Evolutionary conservation across 192 early-diverging fungal genomes (phyloP).

Genomic region (Entomortierella lignicola): DNA sequence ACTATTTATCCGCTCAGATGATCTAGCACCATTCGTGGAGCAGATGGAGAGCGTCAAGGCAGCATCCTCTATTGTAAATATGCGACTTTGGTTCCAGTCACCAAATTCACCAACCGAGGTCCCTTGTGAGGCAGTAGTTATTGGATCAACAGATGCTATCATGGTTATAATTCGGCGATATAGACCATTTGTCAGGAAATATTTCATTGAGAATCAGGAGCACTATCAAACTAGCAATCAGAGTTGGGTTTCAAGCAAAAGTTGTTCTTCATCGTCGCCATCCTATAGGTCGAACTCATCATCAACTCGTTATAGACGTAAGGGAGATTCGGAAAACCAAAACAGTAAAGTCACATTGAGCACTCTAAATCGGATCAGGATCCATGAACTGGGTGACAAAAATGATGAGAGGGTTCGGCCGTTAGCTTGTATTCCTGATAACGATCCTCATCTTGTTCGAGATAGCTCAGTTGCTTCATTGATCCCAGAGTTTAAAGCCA

Average conservation of each 20-base stretch:
- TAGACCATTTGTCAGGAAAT: slow-evolving; percentile 19
- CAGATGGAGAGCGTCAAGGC: slow-evolving; percentile 34
- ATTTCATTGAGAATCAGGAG: background rate
- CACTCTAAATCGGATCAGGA: too few relatives aligned
- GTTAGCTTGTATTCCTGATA: background rate
- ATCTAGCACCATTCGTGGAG: slow-evolving; percentile 26
- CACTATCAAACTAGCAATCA: too few relatives aligned
- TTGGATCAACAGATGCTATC: slow-evolving; percentile 21
- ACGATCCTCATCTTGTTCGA: too few relatives aligned
- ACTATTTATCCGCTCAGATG: slow-evolving; percentile 33
- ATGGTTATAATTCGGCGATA: slow-evolving; percentile 10
- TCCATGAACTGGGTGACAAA: too few relatives aligned
- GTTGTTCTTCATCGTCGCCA: too few relatives aligned
- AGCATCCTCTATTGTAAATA: slow-evolving; percentile 19
- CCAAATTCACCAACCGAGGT: slow-evolving; percentile 12
- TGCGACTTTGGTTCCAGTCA: slow-evolving; percentile 39
- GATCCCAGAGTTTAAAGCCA: too few relatives aligned
- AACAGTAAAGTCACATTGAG: too few relatives aligned
- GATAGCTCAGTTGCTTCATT: too few relatives aligned
- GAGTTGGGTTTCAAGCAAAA: too few relatives aligned
- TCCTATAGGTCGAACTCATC: too few relatives aligned
- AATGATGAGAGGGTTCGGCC: background rate
- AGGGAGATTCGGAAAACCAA: too few relatives aligned
- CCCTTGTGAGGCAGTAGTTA: slow-evolving; percentile 20
- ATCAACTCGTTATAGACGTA: too few relatives aligned